A percentile compares a stretch with the other conserved stretches of the same genome.
These are phyloP conservation scores for Glutinoglossum americanum DNA, from an alignment of 495 filamentous ascomycete species.

Conservation along the genomic window DNA sequence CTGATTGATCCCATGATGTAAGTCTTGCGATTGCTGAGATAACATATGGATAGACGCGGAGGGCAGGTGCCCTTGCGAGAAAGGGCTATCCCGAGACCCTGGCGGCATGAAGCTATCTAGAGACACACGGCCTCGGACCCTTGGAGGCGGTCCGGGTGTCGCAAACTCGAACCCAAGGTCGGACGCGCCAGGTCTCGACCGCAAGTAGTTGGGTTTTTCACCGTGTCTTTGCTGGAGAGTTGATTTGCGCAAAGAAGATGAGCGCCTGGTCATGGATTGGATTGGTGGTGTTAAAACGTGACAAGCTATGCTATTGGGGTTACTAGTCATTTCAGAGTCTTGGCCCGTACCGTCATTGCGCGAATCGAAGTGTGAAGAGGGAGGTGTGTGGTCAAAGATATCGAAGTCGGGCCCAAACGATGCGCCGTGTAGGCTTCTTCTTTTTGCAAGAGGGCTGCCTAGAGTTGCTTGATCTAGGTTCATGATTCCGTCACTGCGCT, in stretches of 20 bases:
- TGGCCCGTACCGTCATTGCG: neutral
- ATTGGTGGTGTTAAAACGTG: conserved; percentile 7
- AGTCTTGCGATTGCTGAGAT: conserved; percentile 11
- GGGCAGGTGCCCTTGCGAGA: conserved; percentile 30
- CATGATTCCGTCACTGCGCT: conserved; percentile 80
- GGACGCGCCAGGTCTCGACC: conserved; percentile 17
- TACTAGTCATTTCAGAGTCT: neutral
- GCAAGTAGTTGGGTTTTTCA: conserved; percentile 35
- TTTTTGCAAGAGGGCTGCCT: conserved; percentile 73
- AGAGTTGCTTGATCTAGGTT: conserved; percentile 52
- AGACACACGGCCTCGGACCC: conserved; percentile 44
- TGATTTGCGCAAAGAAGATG: conserved; percentile 62
- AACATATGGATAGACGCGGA: conserved; percentile 31
- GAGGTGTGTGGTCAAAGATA: conserved; percentile 37
- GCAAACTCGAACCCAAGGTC: conserved; percentile 21
- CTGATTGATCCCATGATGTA: conserved; percentile 14
- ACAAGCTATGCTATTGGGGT: neutral
- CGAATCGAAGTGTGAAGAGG: neutral
- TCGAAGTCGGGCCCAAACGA: conserved; percentile 39
- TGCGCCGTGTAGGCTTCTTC: conserved; percentile 57
- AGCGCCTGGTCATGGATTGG: conserved; percentile 24
- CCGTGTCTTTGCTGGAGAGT: conserved; percentile 63
- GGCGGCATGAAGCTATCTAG: conserved; percentile 49
- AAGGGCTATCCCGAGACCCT: conserved; percentile 38
- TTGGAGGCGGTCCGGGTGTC: conserved; percentile 22